Conservation (phyloP, 2,329 filamentous ascomycete genomes). For the Ophiostoma perfectum region DNA sequence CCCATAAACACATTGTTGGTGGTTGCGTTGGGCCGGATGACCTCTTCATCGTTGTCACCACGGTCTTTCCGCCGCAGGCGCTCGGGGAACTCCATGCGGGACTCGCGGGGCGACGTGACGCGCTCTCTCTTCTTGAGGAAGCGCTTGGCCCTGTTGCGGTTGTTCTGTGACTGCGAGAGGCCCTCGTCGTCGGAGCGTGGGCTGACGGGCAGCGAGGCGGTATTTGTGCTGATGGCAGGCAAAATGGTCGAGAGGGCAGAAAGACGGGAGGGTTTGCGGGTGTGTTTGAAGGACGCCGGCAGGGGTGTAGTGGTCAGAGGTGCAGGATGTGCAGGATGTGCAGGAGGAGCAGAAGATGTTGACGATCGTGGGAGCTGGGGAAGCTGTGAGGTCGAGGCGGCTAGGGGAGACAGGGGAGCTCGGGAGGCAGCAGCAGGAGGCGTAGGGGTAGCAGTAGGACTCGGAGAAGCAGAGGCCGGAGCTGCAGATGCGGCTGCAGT, state of each 20-base stretch:
- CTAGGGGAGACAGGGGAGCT: background rate
- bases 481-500: constrained; percentile 5
- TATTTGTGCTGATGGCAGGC: constrained; percentile 2
- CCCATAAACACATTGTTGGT: constrained; percentile 55
- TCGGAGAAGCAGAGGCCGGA: background rate
- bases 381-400: background rate
- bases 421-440: constrained; percentile 3
- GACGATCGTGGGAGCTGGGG: background rate
- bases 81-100: constrained; percentile 49
- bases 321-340: too few relatives aligned
- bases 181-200: constrained; percentile 12
- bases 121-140: constrained; percentile 7
- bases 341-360: background rate
- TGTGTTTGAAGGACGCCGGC: background rate
- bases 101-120: constrained; percentile 35
- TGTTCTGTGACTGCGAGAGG: background rate
- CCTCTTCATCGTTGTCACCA: constrained; percentile 47
- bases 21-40: constrained; percentile 41
- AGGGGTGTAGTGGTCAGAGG: too few relatives aligned
- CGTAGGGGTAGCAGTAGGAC: constrained; percentile 1
- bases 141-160: constrained; percentile 2
- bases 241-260: constrained; percentile 6
- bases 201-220: constrained; percentile 7
- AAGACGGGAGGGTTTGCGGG: constrained; percentile 4
- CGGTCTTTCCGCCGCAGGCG: constrained; percentile 42